phyloP scores from a whole-genome alignment of 2,329 filamentous ascomycete species.

The Arthrobotrys megalospora region DNA sequence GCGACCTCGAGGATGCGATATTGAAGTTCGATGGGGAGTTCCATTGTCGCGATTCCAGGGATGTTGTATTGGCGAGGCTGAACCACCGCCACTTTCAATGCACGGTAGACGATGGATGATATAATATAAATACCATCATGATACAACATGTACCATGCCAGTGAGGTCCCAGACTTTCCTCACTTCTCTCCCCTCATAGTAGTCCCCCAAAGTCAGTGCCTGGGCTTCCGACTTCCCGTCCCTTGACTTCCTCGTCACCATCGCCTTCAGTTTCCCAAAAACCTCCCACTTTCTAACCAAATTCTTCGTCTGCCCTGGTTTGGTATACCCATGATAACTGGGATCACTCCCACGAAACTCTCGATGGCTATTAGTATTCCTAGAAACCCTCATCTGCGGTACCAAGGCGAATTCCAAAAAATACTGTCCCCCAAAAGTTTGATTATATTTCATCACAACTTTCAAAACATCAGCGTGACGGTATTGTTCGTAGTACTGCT shows the following conservation, averaged over 20 bases:
- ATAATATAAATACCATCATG: not conserved
- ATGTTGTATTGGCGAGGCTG: too few relatives aligned
- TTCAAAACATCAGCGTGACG: conserved; percentile 1
- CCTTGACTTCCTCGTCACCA: not conserved
- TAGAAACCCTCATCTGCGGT: not conserved
- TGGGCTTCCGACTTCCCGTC: not conserved
- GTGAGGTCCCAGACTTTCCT: not conserved
- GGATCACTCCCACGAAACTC: not conserved
- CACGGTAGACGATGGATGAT: not conserved
- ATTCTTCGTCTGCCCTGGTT: not conserved
- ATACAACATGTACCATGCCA: too few relatives aligned
- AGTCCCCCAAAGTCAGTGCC: not conserved
- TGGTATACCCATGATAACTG: too few relatives aligned
- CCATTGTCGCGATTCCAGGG: not conserved
- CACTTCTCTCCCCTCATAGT: conserved; percentile 5
- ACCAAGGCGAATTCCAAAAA: conserved; percentile 3
- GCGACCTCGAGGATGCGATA: conserved; percentile 1
- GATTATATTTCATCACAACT: conserved; percentile 10
- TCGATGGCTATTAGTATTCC: conserved; percentile 1
- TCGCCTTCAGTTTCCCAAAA: conserved; percentile 3
- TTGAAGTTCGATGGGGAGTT: not conserved
- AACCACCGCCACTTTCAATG: too few relatives aligned
- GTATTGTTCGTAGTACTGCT: not conserved
- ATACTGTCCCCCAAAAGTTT: not conserved
- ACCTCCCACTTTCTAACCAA: conserved; percentile 7